Percentiles rank a stretch among this genome's conserved stretches.
Conservation (phyloP, 2,329 filamentous ascomycete genomes). For the Pestalotiopsis sp. region DNA sequence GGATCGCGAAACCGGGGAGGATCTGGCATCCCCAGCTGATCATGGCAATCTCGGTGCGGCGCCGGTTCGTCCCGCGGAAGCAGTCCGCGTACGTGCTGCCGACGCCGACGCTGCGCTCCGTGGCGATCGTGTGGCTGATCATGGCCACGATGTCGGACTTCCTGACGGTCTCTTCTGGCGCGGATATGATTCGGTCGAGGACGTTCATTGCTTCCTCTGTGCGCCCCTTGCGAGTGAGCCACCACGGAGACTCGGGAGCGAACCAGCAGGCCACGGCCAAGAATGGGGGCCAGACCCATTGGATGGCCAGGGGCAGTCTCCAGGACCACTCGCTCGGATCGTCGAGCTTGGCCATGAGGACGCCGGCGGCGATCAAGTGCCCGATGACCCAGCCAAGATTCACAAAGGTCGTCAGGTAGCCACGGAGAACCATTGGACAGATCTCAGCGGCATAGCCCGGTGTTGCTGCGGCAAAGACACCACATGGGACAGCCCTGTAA, state of each 20-base stretch:
- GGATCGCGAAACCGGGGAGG: not conserved
- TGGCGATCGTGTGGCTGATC: not conserved
- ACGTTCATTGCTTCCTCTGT: not conserved
- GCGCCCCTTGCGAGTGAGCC: not conserved
- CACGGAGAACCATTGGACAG: not conserved
- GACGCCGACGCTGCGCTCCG: not conserved
- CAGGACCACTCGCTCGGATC: not conserved
- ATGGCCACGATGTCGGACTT: not conserved
- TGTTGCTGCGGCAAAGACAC: not conserved
- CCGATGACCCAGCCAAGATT: not conserved
- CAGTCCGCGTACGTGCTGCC: not conserved
- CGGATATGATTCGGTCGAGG: not conserved
- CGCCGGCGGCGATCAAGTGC: not conserved
- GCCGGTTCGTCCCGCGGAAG: not conserved
- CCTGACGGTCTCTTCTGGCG: not conserved
- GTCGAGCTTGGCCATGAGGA: not conserved
- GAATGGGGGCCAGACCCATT: not conserved
- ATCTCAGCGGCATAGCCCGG: not conserved
- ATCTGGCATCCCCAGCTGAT: constrained; percentile 1
- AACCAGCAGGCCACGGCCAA: not conserved
- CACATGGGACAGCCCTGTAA: not conserved
- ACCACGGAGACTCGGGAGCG: not conserved
- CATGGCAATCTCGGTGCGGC: not conserved
- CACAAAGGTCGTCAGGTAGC: not conserved
- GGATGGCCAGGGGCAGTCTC: not conserved